These are phyloP conservation scores for Lobosporangium transversale DNA, from an alignment of 192 early-diverging fungal species.

Conservation along the genomic window DNA sequence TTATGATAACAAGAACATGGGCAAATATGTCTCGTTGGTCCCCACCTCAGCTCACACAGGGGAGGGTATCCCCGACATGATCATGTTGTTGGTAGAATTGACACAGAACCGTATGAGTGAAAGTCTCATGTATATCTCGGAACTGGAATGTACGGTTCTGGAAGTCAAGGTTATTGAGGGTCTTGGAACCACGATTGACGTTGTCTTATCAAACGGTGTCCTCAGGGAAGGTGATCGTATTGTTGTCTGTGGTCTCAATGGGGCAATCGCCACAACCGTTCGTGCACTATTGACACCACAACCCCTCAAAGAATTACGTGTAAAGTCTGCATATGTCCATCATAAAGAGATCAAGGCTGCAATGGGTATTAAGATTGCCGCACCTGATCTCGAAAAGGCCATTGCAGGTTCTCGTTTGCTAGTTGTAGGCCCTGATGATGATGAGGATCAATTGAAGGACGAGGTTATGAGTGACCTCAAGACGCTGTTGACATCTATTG, in stretches of 20 bases:
- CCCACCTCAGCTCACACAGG: constrained; percentile 98
- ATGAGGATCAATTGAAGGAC: constrained; percentile 93
- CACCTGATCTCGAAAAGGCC: constrained; percentile 93
- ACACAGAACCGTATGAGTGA: constrained; percentile 96
- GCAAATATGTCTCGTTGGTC: constrained; percentile 94
- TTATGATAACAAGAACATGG: constrained; percentile 96
- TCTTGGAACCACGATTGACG: constrained; percentile 97
- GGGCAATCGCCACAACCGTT: constrained; percentile 92
- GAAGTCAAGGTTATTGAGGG: constrained; percentile 99
- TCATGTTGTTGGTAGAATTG: constrained; percentile 89
- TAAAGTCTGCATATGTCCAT: constrained; percentile 96
- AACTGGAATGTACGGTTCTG: constrained; percentile 96
- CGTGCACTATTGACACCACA: constrained; percentile 98
- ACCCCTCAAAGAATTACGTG: constrained; percentile 94
- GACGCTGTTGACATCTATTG: constrained; percentile 77
- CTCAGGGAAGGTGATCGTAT: constrained; percentile 96
- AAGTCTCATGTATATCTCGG: constrained; percentile 94
- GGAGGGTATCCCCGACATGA: constrained; percentile 98
- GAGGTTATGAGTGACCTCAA: constrained; percentile 94
- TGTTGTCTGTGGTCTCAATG: constrained; percentile 93
- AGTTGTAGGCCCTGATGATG: constrained; percentile 94
- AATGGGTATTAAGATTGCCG: constrained; percentile 95
- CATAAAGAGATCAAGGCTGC: constrained; percentile 98
- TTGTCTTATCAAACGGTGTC: constrained; percentile 94
- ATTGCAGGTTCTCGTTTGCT: constrained; percentile 96